Evolutionary conservation across 192 early-diverging fungal species (phyloP), one percentile per base, ranked within the genome.

Genomic region (Backusella westeae): DNA sequence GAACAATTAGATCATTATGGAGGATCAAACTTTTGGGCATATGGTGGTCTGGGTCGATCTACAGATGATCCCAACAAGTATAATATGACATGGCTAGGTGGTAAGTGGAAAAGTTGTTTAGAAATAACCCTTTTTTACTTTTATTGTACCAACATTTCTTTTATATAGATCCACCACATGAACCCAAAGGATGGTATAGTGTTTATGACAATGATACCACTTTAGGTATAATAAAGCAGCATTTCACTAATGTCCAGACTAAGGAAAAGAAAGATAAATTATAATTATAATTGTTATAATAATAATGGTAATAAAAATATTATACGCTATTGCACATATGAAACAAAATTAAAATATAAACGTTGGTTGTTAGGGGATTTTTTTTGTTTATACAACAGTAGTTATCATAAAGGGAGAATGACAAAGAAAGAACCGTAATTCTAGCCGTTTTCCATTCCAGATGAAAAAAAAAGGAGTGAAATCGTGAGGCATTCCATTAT

Each of bases 1-100:
- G 79, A 75, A 10, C 53, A 68, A 63, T 77, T 82, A 15, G 68
- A 73, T n/a, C 67, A 71, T 15, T 41, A 81, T 14, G 73, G 78
- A 19, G 91, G 91, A 17, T 75, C 80, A n/a, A 82, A 84, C 10
- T 93, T 93, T 74, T 93, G 91, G 91, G 91, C 89, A 15, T 93
- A 87, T 49, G 69, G 86, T 21, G 91, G 91, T 53, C 49, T 67
- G 7, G 86, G 84, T 6, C 75, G 88, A 17, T 85, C 89, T 6
- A 85, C 77, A 23, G 67, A 74, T 72, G 23, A 39, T 8, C 81
- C 81, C 2, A 84, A 78, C 74, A 4, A 32, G 36, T 52, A 71
- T 81, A 26, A 73, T 46, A 59, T 91, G 88, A 86, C 81, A 82
- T 23, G 89, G 90, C 68, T 87, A 65, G 81, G 79, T 69, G 46